These are phyloP conservation scores for Leishmania martiniquensis DNA, from an alignment of 208 protist species.

Conservation along the genomic window DNA sequence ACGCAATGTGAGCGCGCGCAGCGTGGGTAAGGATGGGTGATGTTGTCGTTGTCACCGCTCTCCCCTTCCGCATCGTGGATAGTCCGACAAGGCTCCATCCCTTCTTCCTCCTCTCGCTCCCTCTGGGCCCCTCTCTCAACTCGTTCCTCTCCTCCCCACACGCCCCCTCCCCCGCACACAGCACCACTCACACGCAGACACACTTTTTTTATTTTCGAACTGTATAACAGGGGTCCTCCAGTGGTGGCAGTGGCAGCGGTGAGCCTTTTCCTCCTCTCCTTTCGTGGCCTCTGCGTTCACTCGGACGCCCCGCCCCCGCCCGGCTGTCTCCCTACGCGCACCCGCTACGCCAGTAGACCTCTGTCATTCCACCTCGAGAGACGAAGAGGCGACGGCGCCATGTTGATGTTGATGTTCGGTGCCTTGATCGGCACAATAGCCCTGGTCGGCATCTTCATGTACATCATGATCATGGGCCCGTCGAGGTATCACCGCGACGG, in stretches of 20 bases:
- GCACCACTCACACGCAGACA: too few relatives aligned
- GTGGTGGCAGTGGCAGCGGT: too few relatives aligned
- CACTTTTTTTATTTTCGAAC: too few relatives aligned
- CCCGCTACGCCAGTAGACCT: neutral
- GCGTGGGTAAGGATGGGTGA: too few relatives aligned
- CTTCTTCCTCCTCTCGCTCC: too few relatives aligned
- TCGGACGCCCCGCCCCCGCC: neutral
- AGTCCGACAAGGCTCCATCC: too few relatives aligned
- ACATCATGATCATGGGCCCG: slow-evolving; percentile 90
- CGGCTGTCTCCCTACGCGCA: neutral
- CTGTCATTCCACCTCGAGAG: neutral
- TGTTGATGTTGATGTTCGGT: slow-evolving; percentile 38
- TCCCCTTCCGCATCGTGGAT: too few relatives aligned
- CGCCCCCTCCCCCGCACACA: neutral
- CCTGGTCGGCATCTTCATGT: slow-evolving; percentile 63
- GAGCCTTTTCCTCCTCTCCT: neutral
- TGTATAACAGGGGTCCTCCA: too few relatives aligned
- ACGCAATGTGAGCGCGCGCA: too few relatives aligned
- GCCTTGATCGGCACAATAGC: slow-evolving; percentile 43
- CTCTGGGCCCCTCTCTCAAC: neutral
- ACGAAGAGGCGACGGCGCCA: neutral
- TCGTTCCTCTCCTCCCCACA: neutral
- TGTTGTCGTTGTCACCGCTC: too few relatives aligned
- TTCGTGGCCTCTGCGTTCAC: neutral
- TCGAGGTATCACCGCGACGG: slow-evolving; percentile 89